A percentile compares a stretch with the other conserved stretches of the same genome.
phyloP scores from a whole-genome alignment of 768 basidiomycete species.

The Macrolepiota albuminosa region DNA sequence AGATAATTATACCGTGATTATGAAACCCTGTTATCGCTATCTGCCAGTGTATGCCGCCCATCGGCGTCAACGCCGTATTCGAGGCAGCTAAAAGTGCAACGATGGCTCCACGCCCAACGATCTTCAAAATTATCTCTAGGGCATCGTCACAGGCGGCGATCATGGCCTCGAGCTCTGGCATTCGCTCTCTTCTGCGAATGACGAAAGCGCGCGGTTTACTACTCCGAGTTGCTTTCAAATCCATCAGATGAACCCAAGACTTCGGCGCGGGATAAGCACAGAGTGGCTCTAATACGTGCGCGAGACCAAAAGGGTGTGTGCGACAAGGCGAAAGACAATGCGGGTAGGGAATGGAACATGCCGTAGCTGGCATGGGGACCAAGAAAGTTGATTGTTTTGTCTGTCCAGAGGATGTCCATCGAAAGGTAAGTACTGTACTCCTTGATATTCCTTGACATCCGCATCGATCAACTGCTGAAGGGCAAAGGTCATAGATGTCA shows the following conservation, averaged over 20 bases:
- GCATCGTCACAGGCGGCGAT: neutral
- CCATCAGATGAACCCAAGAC: conserved; percentile 49
- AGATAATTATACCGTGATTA: no score
- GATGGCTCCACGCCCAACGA: conserved; percentile 34
- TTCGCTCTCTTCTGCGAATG: conserved; percentile 61
- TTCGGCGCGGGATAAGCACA: conserved; percentile 41
- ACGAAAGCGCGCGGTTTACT: conserved; percentile 63
- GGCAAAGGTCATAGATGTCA: conserved; percentile 54
- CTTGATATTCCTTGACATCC: neutral
- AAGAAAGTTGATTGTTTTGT: neutral
- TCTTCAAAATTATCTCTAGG: neutral
- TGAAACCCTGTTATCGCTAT: no score
- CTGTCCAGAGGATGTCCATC: neutral
- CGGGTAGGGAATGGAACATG: conserved; percentile 52
- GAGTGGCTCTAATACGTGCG: conserved; percentile 58
- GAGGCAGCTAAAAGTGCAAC: conserved; percentile 29
- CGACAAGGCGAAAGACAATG: conserved; percentile 52
- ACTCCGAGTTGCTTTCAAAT: conserved; percentile 52
- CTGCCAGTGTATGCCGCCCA: conserved; percentile 42
- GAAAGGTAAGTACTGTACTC: neutral
- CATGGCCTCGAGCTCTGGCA: neutral
- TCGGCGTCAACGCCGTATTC: conserved; percentile 58
- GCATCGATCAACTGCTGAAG: neutral
- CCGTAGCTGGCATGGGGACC: conserved; percentile 59
- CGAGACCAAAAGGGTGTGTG: conserved; percentile 57